Percentiles rank a stretch among this genome's conserved stretches.
Evolutionary conservation across 2,329 filamentous ascomycete genomes (phyloP).

Genomic region (Diaporthe citriasiana): DNA sequence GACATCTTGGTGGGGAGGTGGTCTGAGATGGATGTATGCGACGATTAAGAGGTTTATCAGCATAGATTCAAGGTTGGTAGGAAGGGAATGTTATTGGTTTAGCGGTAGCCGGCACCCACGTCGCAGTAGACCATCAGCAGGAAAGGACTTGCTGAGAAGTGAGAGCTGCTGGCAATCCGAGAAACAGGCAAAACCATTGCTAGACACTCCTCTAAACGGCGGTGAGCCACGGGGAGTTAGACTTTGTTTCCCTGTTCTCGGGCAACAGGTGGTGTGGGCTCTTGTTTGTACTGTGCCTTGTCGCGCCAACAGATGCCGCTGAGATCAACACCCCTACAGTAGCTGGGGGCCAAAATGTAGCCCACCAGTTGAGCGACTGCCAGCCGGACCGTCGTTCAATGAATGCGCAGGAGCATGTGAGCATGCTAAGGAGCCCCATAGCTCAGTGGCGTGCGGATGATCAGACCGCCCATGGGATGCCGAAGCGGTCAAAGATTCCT

Average conservation of each 20-base stretch:
- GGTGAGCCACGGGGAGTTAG: not conserved
- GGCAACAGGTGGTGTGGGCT: constrained; percentile 6
- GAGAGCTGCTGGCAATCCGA: not conserved
- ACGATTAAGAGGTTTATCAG: no score
- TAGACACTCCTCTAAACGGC: not conserved
- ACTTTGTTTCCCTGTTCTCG: not conserved
- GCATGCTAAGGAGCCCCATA: not conserved
- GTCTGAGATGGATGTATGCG: not conserved
- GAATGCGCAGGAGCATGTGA: not conserved
- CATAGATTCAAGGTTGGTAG: not conserved
- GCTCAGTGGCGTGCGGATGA: not conserved
- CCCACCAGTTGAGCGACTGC: not conserved
- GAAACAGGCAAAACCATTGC: not conserved
- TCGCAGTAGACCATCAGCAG: not conserved
- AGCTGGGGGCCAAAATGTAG: not conserved
- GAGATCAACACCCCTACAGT: not conserved
- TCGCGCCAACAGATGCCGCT: not conserved
- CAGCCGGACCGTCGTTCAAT: not conserved
- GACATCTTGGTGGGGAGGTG: not conserved
- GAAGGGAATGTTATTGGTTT: not conserved
- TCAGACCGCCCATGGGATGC: not conserved
- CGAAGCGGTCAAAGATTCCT: constrained; percentile 6
- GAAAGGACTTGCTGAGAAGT: not conserved
- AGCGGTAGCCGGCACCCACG: not conserved
- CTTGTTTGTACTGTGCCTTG: not conserved